Conservation (phyloP, 2,329 filamentous ascomycete genomes). For the Tolypocladium tundrense region DNA sequence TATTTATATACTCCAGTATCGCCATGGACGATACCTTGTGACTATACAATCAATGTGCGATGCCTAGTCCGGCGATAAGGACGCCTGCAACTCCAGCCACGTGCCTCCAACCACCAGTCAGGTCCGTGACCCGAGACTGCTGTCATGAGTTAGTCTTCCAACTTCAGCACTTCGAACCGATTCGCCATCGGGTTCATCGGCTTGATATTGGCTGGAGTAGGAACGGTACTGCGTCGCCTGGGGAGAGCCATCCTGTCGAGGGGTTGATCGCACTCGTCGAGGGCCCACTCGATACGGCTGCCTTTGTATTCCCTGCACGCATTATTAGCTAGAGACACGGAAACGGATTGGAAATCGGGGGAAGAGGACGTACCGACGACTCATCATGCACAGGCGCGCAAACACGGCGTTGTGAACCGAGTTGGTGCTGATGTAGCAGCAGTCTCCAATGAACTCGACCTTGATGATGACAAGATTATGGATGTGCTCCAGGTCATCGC, state of each 20-base stretch:
- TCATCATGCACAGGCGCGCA: constrained; percentile 71
- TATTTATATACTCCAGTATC: neutral
- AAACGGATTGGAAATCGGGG: neutral
- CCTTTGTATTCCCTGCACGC: constrained; percentile 52
- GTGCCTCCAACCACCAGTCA: neutral
- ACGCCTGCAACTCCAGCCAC: neutral
- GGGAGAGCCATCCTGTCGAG: constrained; percentile 22
- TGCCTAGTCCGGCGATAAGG: no score
- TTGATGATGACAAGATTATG: constrained; percentile 65
- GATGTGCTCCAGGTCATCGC: constrained; percentile 71
- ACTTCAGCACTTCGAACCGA: constrained; percentile 49
- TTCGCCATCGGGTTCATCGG: constrained; percentile 35
- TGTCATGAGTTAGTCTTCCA: constrained; percentile 27
- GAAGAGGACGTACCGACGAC: constrained; percentile 31
- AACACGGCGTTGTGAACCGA: constrained; percentile 67
- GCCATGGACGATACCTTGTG: neutral
- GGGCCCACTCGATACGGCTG: constrained; percentile 58
- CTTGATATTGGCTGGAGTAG: constrained; percentile 21
- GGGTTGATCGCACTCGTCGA: constrained; percentile 61
- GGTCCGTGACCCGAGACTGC: neutral
- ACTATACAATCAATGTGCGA: neutral
- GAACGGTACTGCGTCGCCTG: constrained; percentile 8
- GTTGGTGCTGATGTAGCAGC: constrained; percentile 64
- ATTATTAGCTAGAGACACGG: no score
- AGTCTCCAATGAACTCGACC: constrained; percentile 45